phyloP scores from a whole-genome alignment of 2,329 filamentous ascomycete genomes.

The Ophiostoma piceae region DNA sequence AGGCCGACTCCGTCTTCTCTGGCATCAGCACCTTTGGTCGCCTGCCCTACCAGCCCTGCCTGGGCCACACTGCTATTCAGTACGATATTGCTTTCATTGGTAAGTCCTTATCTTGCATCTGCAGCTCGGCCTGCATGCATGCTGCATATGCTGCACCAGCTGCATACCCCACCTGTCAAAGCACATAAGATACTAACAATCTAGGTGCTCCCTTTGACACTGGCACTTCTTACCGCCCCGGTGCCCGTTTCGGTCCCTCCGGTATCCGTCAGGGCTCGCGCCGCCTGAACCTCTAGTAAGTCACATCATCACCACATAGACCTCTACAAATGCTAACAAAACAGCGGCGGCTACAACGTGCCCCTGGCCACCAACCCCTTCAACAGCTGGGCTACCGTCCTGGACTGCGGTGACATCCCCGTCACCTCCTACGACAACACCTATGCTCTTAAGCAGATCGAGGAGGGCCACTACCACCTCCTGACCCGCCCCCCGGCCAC shows the following conservation, averaged over 20 bases:
- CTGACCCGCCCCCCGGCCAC: constrained; percentile 66
- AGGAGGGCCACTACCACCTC: constrained; percentile 74
- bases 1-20: constrained; percentile 85
- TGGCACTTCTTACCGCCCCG: constrained; percentile 77
- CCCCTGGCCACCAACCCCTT: constrained; percentile 75
- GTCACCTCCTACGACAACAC: constrained; percentile 84
- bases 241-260: constrained; percentile 76
- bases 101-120: constrained; percentile 33
- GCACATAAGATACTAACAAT: constrained; percentile 7
- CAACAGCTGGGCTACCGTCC: constrained; percentile 70
- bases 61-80: constrained; percentile 62
- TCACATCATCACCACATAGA: background rate
- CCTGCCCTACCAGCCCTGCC: constrained; percentile 69
- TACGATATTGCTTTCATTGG: constrained; percentile 85
- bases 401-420: constrained; percentile 80
- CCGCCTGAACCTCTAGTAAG: constrained; percentile 80
- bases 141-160: background rate
- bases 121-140: background rate
- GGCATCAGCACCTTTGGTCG: constrained; percentile 83
- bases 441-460: constrained; percentile 77
- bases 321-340: constrained; percentile 27
- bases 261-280: constrained; percentile 83
- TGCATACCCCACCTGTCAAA: background rate
- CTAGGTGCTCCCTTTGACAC: constrained; percentile 78
- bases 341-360: constrained; percentile 80